phyloP scores from a whole-genome alignment of 306 rosid genomes.

The Vigna nakashimae region DNA sequence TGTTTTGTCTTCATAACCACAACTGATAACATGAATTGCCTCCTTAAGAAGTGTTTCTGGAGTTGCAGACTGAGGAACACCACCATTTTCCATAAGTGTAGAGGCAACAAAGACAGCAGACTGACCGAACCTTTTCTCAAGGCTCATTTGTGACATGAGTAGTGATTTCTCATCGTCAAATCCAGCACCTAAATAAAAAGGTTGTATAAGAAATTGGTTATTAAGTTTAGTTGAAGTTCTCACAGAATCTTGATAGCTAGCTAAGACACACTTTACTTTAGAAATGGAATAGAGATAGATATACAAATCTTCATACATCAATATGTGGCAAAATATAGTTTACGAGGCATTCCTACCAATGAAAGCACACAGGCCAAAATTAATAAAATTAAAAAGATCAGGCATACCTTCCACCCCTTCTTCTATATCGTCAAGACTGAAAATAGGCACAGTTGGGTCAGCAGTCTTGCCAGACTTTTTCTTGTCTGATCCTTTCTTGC shows the following conservation, averaged over 20 bases:
- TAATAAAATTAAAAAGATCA: neutral
- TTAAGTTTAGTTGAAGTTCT: neutral
- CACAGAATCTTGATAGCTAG: conserved; percentile 16
- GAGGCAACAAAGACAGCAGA: conserved; percentile 93
- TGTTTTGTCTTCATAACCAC: conserved; percentile 88
- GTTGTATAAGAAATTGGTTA: neutral
- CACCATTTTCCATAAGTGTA: conserved; percentile 93
- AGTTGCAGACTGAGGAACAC: conserved; percentile 94
- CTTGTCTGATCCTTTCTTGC: conserved; percentile 76
- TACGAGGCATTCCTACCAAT: conserved; percentile 1
- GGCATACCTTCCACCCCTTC: conserved; percentile 86
- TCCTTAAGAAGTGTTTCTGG: conserved; percentile 94
- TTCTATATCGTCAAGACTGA: conserved; percentile 84
- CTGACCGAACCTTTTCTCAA: conserved; percentile 89
- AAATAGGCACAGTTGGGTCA: conserved; percentile 84
- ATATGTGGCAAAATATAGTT: neutral
- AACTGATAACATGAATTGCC: conserved; percentile 93
- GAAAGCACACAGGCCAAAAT: neutral
- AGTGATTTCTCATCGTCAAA: conserved; percentile 86
- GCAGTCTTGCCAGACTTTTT: conserved; percentile 72
- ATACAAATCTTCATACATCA: conserved; percentile 23
- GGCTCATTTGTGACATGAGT: conserved; percentile 91
- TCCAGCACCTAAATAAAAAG: conserved; percentile 68
- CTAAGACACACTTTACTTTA: conserved; percentile 8
- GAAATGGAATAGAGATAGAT: conserved; percentile 19